A percentile compares a stretch with the other conserved stretches of the same genome.
These are phyloP conservation scores for Wallacemonas sp. DNA, from an alignment of 208 protist genomes.

Conservation along the genomic window DNA sequence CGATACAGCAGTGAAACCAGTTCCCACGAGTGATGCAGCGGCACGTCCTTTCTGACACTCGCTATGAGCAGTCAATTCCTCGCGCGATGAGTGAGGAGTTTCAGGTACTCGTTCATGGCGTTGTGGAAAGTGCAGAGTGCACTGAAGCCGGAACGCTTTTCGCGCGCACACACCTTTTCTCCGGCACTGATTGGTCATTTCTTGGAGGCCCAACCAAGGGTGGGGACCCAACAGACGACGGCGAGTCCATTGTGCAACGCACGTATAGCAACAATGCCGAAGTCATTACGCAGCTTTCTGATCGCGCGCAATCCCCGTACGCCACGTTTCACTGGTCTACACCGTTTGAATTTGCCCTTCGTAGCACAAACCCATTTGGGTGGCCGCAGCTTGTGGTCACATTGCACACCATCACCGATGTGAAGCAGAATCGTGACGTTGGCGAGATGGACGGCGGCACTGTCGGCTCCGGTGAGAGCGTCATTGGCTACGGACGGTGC, in stretches of 20 bases:
- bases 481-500: constrained; percentile 80
- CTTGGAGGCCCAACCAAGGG: constrained; percentile 18
- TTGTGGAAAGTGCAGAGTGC: constrained; percentile 82
- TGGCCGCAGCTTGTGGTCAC: constrained; percentile 87
- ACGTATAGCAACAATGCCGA: constrained; percentile 75
- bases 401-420: constrained; percentile 61
- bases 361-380: constrained; percentile 76
- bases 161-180: constrained; percentile 83
- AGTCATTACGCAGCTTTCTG: constrained; percentile 81
- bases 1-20: too few relatives aligned
- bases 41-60: constrained; percentile 1
- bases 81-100: constrained; percentile 44
- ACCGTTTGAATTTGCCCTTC: constrained; percentile 82
- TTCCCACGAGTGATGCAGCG: constrained; percentile 11
- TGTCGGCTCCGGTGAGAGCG: constrained; percentile 48
- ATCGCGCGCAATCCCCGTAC: constrained; percentile 50
- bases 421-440: constrained; percentile 24
- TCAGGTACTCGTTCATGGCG: constrained; percentile 74
- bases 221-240: constrained; percentile 1
- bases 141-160: constrained; percentile 60
- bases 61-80: not conserved
- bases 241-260: constrained; percentile 36
- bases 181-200: constrained; percentile 77
- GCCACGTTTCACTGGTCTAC: constrained; percentile 70
- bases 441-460: constrained; percentile 36